Conservation (phyloP, 2,329 filamentous ascomycete species). For the Fusarium kyushuense region DNA sequence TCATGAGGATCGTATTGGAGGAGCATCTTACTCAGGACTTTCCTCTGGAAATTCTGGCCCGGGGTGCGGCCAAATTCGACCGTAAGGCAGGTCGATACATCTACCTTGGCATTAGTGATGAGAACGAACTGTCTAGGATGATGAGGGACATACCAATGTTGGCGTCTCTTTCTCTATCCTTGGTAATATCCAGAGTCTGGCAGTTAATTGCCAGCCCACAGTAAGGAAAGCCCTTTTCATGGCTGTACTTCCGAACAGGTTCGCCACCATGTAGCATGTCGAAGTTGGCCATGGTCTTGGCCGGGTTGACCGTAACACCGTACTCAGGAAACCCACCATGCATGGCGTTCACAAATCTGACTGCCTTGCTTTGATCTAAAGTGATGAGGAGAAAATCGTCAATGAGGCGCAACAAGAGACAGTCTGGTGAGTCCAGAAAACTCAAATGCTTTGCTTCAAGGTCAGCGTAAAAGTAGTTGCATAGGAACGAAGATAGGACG, state of each 20-base stretch:
- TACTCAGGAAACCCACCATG: slow-evolving; percentile 81
- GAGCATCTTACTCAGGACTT: slow-evolving; percentile 72
- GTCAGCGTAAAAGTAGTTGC: slow-evolving; percentile 96
- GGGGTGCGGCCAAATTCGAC: slow-evolving; percentile 79
- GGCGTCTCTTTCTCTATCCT: slow-evolving; percentile 69
- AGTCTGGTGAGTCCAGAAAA: slow-evolving; percentile 71
- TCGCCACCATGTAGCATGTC: slow-evolving; percentile 68
- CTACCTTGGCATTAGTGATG: slow-evolving; percentile 26
- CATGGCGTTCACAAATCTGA: slow-evolving; percentile 82
- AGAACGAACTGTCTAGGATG: not conserved
- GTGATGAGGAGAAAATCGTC: slow-evolving; percentile 96
- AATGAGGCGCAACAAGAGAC: slow-evolving; percentile 82
- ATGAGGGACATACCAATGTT: slow-evolving; percentile 59
- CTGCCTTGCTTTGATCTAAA: slow-evolving; percentile 73
- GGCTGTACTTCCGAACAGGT: slow-evolving; percentile 62
- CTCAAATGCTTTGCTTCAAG: slow-evolving; percentile 77
- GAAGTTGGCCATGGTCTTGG: slow-evolving; percentile 90
- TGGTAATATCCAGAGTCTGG: slow-evolving; percentile 78
- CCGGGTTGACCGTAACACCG: slow-evolving; percentile 79
- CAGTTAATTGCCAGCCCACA: slow-evolving; percentile 86
- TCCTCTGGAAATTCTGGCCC: slow-evolving; percentile 83
- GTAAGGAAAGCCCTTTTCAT: slow-evolving; percentile 77
- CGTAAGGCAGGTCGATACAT: slow-evolving; percentile 77
- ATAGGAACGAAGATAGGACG: slow-evolving; percentile 85
- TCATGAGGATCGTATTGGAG: not conserved